Base-by-base conservation (phyloP, 2,329 filamentous ascomycete genomes). In the Zymoseptoria passerinii region DNA sequence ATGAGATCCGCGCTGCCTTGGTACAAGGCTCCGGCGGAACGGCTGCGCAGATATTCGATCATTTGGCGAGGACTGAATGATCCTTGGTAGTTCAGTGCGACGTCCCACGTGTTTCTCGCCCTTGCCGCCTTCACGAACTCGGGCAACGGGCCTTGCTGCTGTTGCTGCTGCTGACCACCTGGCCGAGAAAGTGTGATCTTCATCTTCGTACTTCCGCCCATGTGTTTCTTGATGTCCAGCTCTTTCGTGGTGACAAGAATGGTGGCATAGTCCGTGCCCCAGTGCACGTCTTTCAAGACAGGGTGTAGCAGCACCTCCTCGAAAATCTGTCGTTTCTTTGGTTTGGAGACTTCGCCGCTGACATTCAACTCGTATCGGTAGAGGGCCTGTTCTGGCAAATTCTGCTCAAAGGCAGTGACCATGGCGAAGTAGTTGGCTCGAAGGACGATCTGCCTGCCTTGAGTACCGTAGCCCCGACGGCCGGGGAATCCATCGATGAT, bases 1-100 rank as follows among this genome's bases (percentile, higher is more conserved):
- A 85, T 74, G 0, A 81, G 70, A 56, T 83, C 80, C 0, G 74
- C 71, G 65, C 80, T 80, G 18, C 75, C 68, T 0, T 69, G 66
- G 51, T 80, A 80, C 13, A 69, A 62, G 0, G 68, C 69, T 16
- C 68, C 66, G 4, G 73, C 63, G 44, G 66, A 69, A 2, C 67
- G 69, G 18, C 70, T 78, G 2, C 55, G 54, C 50, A 77, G 67
- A 61, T 75, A 81, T 1, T 77, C 70, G 5, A 80, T 58, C 8
- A 84, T 69, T 1, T 80, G 73, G 1, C 66, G 62, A 1, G 75
- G 66, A 8, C 67, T 67, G 60, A 77, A 71, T 0, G 63, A 67
- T 2, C 71, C 71, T 3, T 70, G 73, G 51, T 66, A 67, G 18
- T 70, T 65, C 27, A 77, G 61, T 3, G 62, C 71, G 52, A 77